These are phyloP conservation scores for Tetrahymena elliotti DNA, from an alignment of 73 alveolate genomes.

Conservation along the genomic window DNA sequence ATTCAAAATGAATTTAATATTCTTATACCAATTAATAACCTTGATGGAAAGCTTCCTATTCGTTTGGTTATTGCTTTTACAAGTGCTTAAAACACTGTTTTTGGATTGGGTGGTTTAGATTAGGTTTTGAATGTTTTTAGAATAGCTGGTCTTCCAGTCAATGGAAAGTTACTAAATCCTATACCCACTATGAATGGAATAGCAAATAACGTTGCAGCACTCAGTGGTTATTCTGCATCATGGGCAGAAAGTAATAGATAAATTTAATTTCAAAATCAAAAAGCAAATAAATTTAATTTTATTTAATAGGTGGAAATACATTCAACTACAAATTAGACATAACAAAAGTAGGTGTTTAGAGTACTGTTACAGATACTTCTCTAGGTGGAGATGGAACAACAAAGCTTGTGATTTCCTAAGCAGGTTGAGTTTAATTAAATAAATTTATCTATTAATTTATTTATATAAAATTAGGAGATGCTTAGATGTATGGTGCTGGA, in stretches of 20 bases:
- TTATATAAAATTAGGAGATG: background rate
- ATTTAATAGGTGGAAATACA: background rate
- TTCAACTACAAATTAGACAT: background rate
- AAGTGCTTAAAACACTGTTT: background rate
- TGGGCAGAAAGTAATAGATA: background rate
- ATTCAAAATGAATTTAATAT: background rate
- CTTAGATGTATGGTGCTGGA: background rate
- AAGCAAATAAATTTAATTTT: background rate
- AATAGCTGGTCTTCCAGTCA: background rate
- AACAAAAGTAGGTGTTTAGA: background rate
- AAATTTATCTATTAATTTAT: background rate
- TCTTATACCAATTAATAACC: background rate
- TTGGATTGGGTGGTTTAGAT: background rate
- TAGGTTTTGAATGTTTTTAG: background rate
- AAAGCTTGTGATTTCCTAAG: background rate
- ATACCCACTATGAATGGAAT: background rate
- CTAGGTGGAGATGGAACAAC: background rate
- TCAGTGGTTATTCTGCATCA: background rate
- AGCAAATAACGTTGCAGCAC: background rate
- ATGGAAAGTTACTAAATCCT: background rate
- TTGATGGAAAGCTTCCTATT: background rate
- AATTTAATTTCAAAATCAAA: background rate
- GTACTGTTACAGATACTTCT: background rate
- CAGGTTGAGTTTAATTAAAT: background rate
- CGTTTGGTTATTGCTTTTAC: background rate